Evolutionary conservation across 2,329 filamentous ascomycete genomes (phyloP).

Genomic region (Fusarium sp.): DNA sequence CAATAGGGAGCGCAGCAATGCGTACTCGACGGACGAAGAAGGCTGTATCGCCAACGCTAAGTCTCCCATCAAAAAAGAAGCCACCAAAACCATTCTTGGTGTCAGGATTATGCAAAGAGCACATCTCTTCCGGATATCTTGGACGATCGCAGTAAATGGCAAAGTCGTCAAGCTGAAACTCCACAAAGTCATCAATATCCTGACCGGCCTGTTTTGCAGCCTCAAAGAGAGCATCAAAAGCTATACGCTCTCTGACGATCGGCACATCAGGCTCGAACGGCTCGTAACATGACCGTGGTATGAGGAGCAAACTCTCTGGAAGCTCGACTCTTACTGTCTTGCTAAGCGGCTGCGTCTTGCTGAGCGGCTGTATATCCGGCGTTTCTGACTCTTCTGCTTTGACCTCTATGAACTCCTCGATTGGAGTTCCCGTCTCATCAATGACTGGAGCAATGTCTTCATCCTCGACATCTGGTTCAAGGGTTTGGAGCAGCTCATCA

Average conservation of each 20-base stretch:
- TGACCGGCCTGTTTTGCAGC: conserved; percentile 20
- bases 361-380: neutral
- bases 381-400: neutral
- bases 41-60: conserved; percentile 58
- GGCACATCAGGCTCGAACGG: conserved; percentile 47
- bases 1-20: conserved; percentile 72
- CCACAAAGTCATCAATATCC: conserved; percentile 51
- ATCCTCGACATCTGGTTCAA: conserved; percentile 6
- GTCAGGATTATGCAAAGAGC: conserved; percentile 65
- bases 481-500: conserved; percentile 7
- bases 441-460: neutral
- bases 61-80: conserved; percentile 71
- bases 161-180: conserved; percentile 69
- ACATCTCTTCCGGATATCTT: conserved; percentile 62
- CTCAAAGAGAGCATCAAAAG: conserved; percentile 17
- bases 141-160: conserved; percentile 63
- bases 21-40: conserved; percentile 67
- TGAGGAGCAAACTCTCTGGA: conserved; percentile 43
- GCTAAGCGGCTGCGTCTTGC: conserved; percentile 1
- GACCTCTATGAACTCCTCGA: neutral
- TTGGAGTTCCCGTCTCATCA: conserved; percentile 1
- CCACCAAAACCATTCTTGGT: conserved; percentile 48
- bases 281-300: conserved; percentile 48
- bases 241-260: conserved; percentile 40
- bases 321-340: conserved; percentile 42